These are phyloP conservation scores for Globisporangium recalcitrans DNA, from an alignment of 352 stramenopile species.

Conservation along the genomic window DNA sequence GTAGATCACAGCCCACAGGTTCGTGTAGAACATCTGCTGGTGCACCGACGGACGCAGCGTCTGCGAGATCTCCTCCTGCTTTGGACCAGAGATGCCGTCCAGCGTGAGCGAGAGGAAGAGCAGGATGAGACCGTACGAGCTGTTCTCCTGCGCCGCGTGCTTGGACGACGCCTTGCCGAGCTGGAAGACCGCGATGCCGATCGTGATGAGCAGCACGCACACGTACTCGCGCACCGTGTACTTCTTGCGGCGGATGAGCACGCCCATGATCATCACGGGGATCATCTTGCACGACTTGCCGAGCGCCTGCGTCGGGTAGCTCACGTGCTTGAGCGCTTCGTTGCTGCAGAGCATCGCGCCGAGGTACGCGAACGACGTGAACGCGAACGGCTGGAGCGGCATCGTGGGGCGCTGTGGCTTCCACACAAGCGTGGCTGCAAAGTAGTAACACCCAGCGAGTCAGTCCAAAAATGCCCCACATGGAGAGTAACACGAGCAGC, in stretches of 20 bases:
- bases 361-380: conserved; percentile 87
- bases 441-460: no score
- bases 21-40: conserved; percentile 90
- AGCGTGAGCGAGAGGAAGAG: conserved; percentile 92
- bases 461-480: neutral
- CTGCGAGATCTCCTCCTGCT: conserved; percentile 91
- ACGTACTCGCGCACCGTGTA: conserved; percentile 88
- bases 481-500: neutral
- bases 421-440: conserved; percentile 75
- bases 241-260: conserved; percentile 89
- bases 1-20: conserved; percentile 86
- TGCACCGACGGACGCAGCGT: conserved; percentile 75
- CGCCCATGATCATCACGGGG: conserved; percentile 93
- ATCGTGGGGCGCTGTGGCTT: conserved; percentile 61
- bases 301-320: conserved; percentile 97
- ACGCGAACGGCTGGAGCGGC: conserved; percentile 78
- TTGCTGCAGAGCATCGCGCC: conserved; percentile 91
- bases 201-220: conserved; percentile 88
- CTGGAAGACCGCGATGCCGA: conserved; percentile 89
- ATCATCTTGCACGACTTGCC: conserved; percentile 99
- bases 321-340: conserved; percentile 92
- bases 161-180: conserved; percentile 78
- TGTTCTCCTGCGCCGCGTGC: conserved; percentile 82
- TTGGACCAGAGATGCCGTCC: conserved; percentile 94
- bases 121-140: conserved; percentile 82